Conservation (phyloP, 352 stramenopile genomes). For the Pelagophyceae sp. region DNA sequence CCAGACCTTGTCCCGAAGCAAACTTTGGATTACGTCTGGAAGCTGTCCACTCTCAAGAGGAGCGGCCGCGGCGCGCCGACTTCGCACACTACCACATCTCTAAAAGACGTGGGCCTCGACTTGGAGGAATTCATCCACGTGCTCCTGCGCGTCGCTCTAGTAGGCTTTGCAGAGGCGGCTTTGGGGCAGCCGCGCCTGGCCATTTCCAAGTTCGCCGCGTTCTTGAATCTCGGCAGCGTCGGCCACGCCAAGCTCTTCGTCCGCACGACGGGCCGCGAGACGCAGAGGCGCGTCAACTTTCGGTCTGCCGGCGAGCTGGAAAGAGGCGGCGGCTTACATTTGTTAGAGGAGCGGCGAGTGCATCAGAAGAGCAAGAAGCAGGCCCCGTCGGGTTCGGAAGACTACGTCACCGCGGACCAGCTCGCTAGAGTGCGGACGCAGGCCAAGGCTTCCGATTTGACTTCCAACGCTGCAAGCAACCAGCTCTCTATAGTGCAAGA, state of each 20-base stretch:
- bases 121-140: conserved; percentile 21
- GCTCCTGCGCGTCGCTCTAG: conserved; percentile 12
- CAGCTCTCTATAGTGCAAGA: neutral
- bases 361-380: neutral
- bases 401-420: neutral
- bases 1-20: conserved; percentile 18
- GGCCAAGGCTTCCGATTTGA: neutral
- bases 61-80: neutral
- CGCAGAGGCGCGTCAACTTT: conserved; percentile 19
- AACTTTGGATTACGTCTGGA: conserved; percentile 17
- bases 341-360: neutral
- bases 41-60: neutral
- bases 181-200: neutral
- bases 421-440: neutral
- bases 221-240: neutral
- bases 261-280: conserved; percentile 19
- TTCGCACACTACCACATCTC: neutral
- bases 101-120: neutral
- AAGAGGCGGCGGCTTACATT: neutral
- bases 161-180: conserved; percentile 8
- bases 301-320: conserved; percentile 15
- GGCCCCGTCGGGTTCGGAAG: neutral
- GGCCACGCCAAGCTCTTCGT: conserved; percentile 5
- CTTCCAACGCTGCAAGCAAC: neutral
- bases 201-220: conserved; percentile 9